A percentile compares a stretch with the other conserved stretches of the same genome.
Conservation (phyloP, 768 basidiomycete species). For the Termitomyces sp. region DNA sequence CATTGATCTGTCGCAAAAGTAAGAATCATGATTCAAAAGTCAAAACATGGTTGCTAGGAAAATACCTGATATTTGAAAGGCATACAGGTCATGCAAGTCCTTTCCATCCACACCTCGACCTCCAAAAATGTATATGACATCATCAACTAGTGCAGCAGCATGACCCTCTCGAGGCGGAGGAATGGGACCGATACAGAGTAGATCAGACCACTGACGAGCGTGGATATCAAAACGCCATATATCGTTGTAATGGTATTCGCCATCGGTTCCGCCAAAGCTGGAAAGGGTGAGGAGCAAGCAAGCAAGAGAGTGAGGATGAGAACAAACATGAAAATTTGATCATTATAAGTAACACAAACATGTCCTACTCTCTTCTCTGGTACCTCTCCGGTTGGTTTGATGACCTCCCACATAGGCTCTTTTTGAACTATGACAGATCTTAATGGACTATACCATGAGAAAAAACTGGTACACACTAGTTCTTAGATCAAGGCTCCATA, state of each 20-base stretch:
- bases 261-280: conserved; percentile 97
- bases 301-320: conserved; percentile 12
- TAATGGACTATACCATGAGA: conserved; percentile 1
- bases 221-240: conserved; percentile 92
- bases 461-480: conserved; percentile 57
- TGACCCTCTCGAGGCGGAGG: conserved; percentile 97
- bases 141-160: conserved; percentile 93
- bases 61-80: conserved; percentile 96
- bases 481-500: conserved; percentile 96
- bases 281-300: neutral
- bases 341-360: conserved; percentile 76
- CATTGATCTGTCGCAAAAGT: conserved; percentile 84
- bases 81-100: conserved; percentile 90
- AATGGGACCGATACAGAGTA: conserved; percentile 95
- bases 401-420: conserved; percentile 81
- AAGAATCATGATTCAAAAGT: too few species aligned
- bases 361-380: conserved; percentile 91
- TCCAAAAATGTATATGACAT: conserved; percentile 97
- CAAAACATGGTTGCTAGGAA: conserved; percentile 6
- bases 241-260: conserved; percentile 98
- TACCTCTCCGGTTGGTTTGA: conserved; percentile 56
- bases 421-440: conserved; percentile 60
- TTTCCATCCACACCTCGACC: conserved; percentile 96
- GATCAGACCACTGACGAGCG: conserved; percentile 82
- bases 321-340: conserved; percentile 79